Evolutionary conservation across 192 early-diverging fungal species (phyloP).

Genomic region (Coemansia sp.): DNA sequence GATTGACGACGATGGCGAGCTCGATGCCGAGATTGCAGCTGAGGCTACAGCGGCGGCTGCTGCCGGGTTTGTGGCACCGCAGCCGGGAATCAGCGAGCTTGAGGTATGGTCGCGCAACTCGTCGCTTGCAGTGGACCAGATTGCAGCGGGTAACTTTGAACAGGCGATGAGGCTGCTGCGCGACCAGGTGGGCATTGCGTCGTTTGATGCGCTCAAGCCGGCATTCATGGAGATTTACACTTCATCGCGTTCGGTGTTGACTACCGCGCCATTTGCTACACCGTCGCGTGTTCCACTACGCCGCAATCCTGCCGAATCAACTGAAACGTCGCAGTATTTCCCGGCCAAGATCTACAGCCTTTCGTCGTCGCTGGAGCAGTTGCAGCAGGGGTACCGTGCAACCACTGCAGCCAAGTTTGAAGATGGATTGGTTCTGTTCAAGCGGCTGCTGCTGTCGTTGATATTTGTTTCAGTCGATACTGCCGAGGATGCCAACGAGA

Average conservation of each 20-base stretch:
- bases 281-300: constrained; percentile 70
- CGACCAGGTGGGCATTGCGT: constrained; percentile 86
- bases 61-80: constrained; percentile 67
- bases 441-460: constrained; percentile 72
- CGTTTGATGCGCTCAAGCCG: constrained; percentile 90
- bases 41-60: constrained; percentile 57
- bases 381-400: constrained; percentile 83
- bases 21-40: constrained; percentile 63
- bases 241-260: constrained; percentile 65
- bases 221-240: constrained; percentile 84
- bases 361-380: constrained; percentile 56
- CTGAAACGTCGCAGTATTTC: constrained; percentile 45
- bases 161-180: constrained; percentile 93
- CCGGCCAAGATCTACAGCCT: constrained; percentile 44
- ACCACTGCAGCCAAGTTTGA: constrained; percentile 82
- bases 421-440: constrained; percentile 74
- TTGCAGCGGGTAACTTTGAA: constrained; percentile 94
- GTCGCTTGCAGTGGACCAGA: constrained; percentile 83
- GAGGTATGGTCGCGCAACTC: constrained; percentile 86
- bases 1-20: constrained; percentile 76
- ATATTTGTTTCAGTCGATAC: constrained; percentile 72
- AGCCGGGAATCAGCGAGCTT: constrained; percentile 68
- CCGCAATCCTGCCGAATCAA: constrained; percentile 59
- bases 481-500: constrained; percentile 72
- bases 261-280: constrained; percentile 61